Evolutionary conservation across 2,329 filamentous ascomycete genomes (phyloP), one percentile per base, ranked within the genome.

Genomic region (Fusarium luffae): DNA sequence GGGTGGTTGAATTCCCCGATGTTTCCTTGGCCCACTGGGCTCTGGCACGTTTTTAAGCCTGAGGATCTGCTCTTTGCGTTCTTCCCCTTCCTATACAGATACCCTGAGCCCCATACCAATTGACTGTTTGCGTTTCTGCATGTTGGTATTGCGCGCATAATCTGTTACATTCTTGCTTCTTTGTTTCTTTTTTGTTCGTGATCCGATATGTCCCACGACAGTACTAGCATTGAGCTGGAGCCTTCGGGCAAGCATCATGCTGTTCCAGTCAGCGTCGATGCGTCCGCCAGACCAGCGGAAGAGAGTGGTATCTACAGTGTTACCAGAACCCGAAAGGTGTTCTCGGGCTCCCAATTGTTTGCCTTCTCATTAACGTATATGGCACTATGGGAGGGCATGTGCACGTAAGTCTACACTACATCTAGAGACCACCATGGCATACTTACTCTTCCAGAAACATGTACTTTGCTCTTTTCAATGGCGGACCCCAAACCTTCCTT

Each of bases 321-420:
- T n/a, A 74, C 72, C 0, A 56, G 72, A 8, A 74, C 72, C 14
- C 68, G 70, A 1, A 71, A 70, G 6, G 72, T 74, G 8, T 74
- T 74, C 49, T 74, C 72, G 2, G 69, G 69, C 32, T 74, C 70
- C 2, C 72, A 74, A 42, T 51, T 74, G 18, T 74, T 74, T 59
- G 72, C 72, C 13, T 74, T 74, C 44, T 74, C 72, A 1, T 48
- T 74, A 32, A 73, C 72, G 1, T 74, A 74, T 16, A 74, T 74
- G 72, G 56, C 71, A 34, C 23, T 74, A 21, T 74, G 71, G 71
- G 71, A 74, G 23, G 71, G 71, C 19, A 74, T 74, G 69, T 74
- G 71, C 69, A 69, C 71, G 71, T 74, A 54, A 34, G 70, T 70
- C 6, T 11, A 4, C 1, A 3, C n/a, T 11, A 1, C 14, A 27